phyloP scores from a whole-genome alignment of 192 early-diverging fungal genomes.

The Irineochytrium annulatum region DNA sequence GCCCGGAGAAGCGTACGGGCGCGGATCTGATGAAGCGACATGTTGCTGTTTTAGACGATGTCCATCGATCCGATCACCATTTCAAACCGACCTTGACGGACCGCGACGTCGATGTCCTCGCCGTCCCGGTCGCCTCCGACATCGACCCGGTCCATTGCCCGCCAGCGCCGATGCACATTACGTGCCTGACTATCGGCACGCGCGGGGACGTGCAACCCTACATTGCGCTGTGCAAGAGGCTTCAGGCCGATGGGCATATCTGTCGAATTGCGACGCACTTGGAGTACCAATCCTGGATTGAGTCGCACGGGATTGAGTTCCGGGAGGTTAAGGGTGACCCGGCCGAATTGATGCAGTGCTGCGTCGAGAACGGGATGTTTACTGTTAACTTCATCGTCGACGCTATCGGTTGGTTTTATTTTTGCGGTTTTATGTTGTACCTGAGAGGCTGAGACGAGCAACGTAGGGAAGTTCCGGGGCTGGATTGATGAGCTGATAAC shows the following conservation, averaged over 20 bases:
- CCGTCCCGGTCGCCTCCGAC: too few species aligned
- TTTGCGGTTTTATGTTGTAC: too few species aligned
- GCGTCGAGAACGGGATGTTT: constrained; percentile 68
- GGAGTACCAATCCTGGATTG: constrained; percentile 64
- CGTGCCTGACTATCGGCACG: constrained; percentile 67
- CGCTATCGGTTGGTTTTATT: too few species aligned
- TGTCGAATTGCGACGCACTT: constrained; percentile 66
- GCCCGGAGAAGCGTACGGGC: too few species aligned
- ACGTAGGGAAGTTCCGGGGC: constrained; percentile 53
- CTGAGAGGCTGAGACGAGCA: too few species aligned
- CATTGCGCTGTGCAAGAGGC: constrained; percentile 64
- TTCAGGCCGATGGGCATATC: constrained; percentile 58
- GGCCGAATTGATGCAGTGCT: constrained; percentile 58
- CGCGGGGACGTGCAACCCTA: constrained; percentile 74
- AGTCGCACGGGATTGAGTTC: constrained; percentile 66
- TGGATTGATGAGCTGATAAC: constrained; percentile 63
- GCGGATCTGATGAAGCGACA: too few species aligned
- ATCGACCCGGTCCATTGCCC: too few species aligned
- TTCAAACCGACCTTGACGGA: constrained; percentile 12
- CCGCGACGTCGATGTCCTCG: background rate
- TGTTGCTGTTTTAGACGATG: constrained; percentile 8
- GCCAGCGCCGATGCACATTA: constrained; percentile 52
- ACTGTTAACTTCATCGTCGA: constrained; percentile 59
- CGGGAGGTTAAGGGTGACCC: constrained; percentile 60
- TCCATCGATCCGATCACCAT: constrained; percentile 14